phyloP scores from a whole-genome alignment of 2,329 filamentous ascomycete species.

The Fusarium sp. region DNA sequence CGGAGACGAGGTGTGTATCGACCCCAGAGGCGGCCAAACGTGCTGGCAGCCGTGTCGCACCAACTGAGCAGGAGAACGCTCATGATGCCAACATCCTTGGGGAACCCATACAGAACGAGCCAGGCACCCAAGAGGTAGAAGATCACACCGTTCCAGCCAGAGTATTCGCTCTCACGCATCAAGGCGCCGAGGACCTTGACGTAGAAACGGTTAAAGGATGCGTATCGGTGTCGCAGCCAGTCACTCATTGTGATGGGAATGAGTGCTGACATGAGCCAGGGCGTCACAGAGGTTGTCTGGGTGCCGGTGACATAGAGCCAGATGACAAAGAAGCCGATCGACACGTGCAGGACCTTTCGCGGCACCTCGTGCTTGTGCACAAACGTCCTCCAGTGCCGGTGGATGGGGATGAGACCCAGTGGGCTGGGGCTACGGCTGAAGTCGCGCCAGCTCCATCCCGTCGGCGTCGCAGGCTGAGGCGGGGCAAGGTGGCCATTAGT shows the following conservation, averaged over 20 bases:
- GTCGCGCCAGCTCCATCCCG: constrained; percentile 85
- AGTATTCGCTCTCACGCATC: constrained; percentile 97
- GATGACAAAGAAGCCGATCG: constrained; percentile 94
- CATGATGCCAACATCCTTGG: constrained; percentile 94
- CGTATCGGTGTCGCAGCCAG: constrained; percentile 85
- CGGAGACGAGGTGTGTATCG: constrained; percentile 89
- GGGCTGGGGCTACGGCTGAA: constrained; percentile 94
- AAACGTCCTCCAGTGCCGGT: constrained; percentile 90
- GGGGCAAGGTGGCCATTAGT: constrained; percentile 80
- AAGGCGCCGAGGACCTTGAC: constrained; percentile 87
- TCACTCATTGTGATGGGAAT: constrained; percentile 89
- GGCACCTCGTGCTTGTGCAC: constrained; percentile 98
- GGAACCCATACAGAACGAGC: constrained; percentile 87
- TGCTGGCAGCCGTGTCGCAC: constrained; percentile 98
- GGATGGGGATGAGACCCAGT: constrained; percentile 94
- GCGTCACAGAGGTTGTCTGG: constrained; percentile 84
- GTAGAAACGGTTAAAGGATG: constrained; percentile 88
- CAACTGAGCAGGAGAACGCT: constrained; percentile 92
- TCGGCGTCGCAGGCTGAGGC: constrained; percentile 70
- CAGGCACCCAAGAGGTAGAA: constrained; percentile 95
- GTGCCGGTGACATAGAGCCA: constrained; percentile 87
- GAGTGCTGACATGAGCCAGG: constrained; percentile 84
- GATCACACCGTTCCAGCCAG: constrained; percentile 96
- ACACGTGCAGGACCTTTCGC: constrained; percentile 92
- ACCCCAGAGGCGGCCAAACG: constrained; percentile 91